Conservation (phyloP, 495 filamentous ascomycete genomes). For the Aspergillus kassunensis region DNA sequence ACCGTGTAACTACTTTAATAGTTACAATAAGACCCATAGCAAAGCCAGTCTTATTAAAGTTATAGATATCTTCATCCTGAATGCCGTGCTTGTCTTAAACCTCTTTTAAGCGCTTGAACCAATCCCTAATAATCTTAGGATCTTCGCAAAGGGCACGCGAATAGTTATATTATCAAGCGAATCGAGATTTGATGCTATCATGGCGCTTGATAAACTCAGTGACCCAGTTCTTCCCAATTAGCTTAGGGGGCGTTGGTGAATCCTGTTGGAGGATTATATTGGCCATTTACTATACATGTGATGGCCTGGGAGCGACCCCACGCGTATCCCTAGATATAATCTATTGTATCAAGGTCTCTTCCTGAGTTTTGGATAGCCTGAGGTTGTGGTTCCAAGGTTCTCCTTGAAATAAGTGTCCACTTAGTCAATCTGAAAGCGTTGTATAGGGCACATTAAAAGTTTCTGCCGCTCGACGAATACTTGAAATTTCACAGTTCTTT, state of each 20-base stretch:
- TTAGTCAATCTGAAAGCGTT: background rate
- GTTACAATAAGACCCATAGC: background rate
- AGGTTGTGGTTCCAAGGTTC: background rate
- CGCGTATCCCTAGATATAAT: background rate
- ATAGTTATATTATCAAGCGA: background rate
- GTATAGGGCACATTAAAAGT: background rate
- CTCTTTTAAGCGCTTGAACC: background rate
- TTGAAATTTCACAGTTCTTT: conserved; percentile 1
- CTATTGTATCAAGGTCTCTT: background rate
- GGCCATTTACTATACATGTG: background rate
- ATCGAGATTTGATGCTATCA: background rate
- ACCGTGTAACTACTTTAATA: background rate
- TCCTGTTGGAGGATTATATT: background rate
- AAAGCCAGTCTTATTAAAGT: conserved; percentile 2
- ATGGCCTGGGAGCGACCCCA: background rate
- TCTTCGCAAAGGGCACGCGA: background rate
- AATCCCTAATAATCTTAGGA: background rate
- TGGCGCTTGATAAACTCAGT: background rate
- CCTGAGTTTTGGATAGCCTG: background rate
- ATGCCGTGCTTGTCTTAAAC: background rate
- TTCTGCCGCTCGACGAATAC: background rate
- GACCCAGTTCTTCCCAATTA: background rate
- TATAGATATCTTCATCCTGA: conserved; percentile 1
- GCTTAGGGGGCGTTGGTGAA: background rate
- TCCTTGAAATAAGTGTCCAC: background rate